Percentiles rank a stretch among this genome's conserved stretches.
These are phyloP conservation scores for Striga asiatica DNA, from an alignment of 257 asterid species.

Conservation along the genomic window DNA sequence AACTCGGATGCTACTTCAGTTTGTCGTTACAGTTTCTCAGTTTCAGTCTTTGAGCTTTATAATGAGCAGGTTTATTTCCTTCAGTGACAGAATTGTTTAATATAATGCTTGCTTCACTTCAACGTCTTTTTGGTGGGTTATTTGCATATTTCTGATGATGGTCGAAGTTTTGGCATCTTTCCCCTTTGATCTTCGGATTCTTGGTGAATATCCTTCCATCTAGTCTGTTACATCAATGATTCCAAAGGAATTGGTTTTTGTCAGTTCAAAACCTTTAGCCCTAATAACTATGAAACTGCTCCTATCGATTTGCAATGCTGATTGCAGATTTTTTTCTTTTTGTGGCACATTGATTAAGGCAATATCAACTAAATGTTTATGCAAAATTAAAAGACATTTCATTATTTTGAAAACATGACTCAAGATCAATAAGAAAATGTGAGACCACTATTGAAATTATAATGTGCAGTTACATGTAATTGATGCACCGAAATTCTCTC, in stretches of 20 bases:
- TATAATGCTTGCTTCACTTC: slow-evolving; percentile 6
- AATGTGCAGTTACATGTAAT: not conserved
- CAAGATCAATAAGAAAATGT: not conserved
- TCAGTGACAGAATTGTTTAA: slow-evolving; percentile 9
- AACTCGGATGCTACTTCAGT: slow-evolving; percentile 88
- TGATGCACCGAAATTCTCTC: not conserved
- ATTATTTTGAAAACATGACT: not conserved
- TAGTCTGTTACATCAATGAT: not conserved
- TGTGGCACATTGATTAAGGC: not conserved
- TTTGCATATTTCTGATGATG: slow-evolving; percentile 5
- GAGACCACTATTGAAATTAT: not conserved
- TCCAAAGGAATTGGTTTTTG: not conserved
- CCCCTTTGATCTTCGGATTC: not conserved
- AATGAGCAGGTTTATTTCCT: slow-evolving; percentile 71
- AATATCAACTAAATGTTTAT: not conserved
- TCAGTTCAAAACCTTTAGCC: not conserved
- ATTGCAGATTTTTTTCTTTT: not conserved
- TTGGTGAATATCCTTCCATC: not conserved
- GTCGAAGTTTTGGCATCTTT: slow-evolving; percentile 8
- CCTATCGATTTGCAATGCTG: not conserved
- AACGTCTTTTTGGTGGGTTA: slow-evolving; percentile 5
- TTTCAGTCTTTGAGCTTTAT: slow-evolving; percentile 76
- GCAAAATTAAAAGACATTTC: not conserved
- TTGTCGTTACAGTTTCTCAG: slow-evolving; percentile 66
- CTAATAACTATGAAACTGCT: not conserved